Conservation (phyloP, 495 filamentous ascomycete genomes). For the Podospora australis region DNA sequence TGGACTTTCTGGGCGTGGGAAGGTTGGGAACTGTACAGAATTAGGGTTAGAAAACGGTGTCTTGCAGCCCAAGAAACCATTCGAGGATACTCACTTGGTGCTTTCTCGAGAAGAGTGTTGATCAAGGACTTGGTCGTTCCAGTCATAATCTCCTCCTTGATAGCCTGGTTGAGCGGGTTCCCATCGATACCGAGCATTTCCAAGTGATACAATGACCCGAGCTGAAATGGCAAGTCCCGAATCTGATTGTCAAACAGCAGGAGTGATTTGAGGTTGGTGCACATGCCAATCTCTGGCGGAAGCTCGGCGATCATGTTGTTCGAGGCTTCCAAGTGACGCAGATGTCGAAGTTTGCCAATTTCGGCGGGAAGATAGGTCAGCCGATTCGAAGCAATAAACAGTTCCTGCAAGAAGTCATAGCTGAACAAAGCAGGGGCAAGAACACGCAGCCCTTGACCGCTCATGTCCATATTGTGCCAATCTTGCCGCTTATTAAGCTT, state of each 20-base stretch:
- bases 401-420: conserved; percentile 78
- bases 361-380: conserved; percentile 65
- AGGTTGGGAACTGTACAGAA: conserved; percentile 54
- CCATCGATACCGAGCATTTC: conserved; percentile 89
- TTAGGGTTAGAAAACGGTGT: neutral
- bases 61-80: neutral
- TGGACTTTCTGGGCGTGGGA: conserved; percentile 44
- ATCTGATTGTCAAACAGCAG: conserved; percentile 86
- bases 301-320: conserved; percentile 77
- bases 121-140: conserved; percentile 82
- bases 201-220: conserved; percentile 79
- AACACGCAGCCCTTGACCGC: conserved; percentile 83
- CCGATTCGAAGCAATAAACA: conserved; percentile 89
- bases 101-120: conserved; percentile 70
- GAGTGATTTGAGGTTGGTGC: conserved; percentile 74
- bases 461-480: conserved; percentile 88
- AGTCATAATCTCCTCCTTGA: conserved; percentile 73
- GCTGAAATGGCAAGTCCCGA: conserved; percentile 69
- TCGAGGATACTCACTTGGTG: conserved; percentile 60
- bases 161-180: conserved; percentile 67
- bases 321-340: conserved; percentile 79
- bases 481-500: conserved; percentile 61
- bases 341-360: conserved; percentile 71
- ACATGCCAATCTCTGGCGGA: conserved; percentile 92
- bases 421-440: conserved; percentile 70